Conservation (phyloP, 2,329 filamentous ascomycete genomes). For the Neonectria magnoliae region DNA sequence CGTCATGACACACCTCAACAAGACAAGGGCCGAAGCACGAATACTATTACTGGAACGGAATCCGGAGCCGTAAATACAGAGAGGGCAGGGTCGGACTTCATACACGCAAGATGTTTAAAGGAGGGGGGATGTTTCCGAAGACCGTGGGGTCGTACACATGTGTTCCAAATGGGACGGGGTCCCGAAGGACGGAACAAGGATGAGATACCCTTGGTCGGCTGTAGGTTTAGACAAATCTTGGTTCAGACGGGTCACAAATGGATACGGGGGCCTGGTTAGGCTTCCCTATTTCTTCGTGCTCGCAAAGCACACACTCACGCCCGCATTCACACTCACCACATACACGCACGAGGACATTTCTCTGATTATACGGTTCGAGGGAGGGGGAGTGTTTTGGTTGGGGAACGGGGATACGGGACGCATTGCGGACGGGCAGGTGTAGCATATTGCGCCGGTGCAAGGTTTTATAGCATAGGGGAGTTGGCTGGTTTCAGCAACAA, state of each 20-base stretch:
- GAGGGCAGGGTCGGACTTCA: constrained; percentile 5
- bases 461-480: constrained; percentile 21
- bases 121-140: constrained; percentile 21
- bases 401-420: constrained; percentile 21
- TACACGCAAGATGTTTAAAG: constrained; percentile 19
- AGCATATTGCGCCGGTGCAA: constrained; percentile 25
- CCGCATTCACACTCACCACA: constrained; percentile 25
- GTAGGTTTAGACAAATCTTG: constrained; percentile 49
- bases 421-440: constrained; percentile 23
- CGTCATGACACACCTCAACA: constrained; percentile 64
- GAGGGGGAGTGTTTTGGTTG: constrained; percentile 1
- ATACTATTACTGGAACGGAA: constrained; percentile 33
- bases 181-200: constrained; percentile 34
- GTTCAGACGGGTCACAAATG: constrained; percentile 38
- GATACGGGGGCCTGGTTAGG: constrained; percentile 23
- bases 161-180: constrained; percentile 21
- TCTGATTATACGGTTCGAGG: constrained; percentile 22
- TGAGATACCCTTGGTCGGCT: constrained; percentile 50
- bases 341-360: constrained; percentile 31
- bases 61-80: constrained; percentile 29
- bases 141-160: constrained; percentile 32
- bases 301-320: constrained; percentile 20
- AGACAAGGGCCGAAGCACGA: constrained; percentile 52
- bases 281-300: constrained; percentile 29
- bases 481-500: constrained; percentile 14